Conservation (phyloP, 371 early-diverging fungal species). For the Haplosporangium sp. region DNA sequence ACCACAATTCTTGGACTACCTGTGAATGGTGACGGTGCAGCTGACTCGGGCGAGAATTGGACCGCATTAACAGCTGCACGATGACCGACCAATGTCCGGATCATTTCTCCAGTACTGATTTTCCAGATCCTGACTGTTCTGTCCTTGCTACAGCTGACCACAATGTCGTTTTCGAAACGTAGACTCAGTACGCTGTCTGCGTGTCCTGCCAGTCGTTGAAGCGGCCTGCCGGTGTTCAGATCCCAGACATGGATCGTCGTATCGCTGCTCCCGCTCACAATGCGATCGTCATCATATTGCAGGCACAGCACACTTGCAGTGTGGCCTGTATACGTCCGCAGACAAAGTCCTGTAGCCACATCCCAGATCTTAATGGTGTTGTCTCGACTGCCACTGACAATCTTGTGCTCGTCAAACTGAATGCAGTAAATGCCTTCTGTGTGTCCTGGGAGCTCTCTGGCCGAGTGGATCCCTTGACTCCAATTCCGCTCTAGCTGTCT, state of each 20-base stretch:
- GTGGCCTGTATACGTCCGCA: slow-evolving; percentile 78
- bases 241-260: slow-evolving; percentile 83
- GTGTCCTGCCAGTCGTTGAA: slow-evolving; percentile 73
- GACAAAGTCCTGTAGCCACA: slow-evolving; percentile 65
- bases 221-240: slow-evolving; percentile 70
- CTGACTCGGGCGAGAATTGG: slow-evolving; percentile 58
- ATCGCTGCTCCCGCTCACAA: slow-evolving; percentile 91
- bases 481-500: slow-evolving; percentile 72
- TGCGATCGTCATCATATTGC: slow-evolving; percentile 76
- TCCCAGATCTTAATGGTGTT: slow-evolving; percentile 87
- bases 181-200: slow-evolving; percentile 76
- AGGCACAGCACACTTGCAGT: slow-evolving; percentile 85
- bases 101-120: slow-evolving; percentile 60
- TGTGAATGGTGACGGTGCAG: slow-evolving; percentile 14
- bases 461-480: slow-evolving; percentile 68
- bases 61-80: slow-evolving; percentile 85
- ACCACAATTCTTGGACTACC: slow-evolving; percentile 66
- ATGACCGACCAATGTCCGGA: slow-evolving; percentile 63
- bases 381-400: slow-evolving; percentile 90
- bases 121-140: slow-evolving; percentile 86
- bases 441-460: slow-evolving; percentile 81
- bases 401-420: slow-evolving; percentile 76
- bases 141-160: slow-evolving; percentile 92
- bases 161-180: slow-evolving; percentile 66
- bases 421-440: slow-evolving; percentile 93